Base-by-base conservation (phyloP, 2,329 filamentous ascomycete genomes). In the Coniella vitis region DNA sequence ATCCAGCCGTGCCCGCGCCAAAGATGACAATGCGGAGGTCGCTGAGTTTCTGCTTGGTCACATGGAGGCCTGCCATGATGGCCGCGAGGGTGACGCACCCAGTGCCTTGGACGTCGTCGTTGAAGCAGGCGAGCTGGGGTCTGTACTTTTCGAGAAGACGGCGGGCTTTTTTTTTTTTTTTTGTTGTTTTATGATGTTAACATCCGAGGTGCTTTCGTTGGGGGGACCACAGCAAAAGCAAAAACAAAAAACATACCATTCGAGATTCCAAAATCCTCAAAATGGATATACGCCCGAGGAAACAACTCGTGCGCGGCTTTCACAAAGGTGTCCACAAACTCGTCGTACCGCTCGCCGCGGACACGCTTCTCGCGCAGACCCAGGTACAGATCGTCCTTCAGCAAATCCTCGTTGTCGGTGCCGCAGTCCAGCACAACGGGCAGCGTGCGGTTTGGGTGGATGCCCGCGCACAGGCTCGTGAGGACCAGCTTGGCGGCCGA, bases 81-180 rank as follows among this genome's bases (percentile, higher is more conserved):
- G 86, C 89, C 0, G 89, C 89, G 0, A 95, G 75, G 0, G 90
- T 91, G 1, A 95, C 88, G 51, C 87, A 91, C 0, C 89, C 90
- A 0, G 90, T 95, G 1, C 89, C 90, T 64, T 95, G 89, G 0
- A 95, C 83, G 62, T 95, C 89, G 51, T 95, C 90, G 59, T 95
- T 95, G 73, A 95, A 95, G 63, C 88, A 94, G 0, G 89, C 75
- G 7, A 91, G 83, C 43, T 85, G 61, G 0, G 83, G 74, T 1
- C 84, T 78, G 58, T 93, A 95, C 32, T 74, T 77, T 52, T 95
- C 86, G 1, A 95, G 72, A 2, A 95, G 78, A 3, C 86, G 78
- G 25, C 86, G 75, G 0, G 87, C 86, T 75, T 29, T 10, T 5
- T 29, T 10, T 5, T 5, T 29, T 29, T 29, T 29, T 10, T 10